These are phyloP conservation scores for Chaetomiaceae sp. DNA, from an alignment of 2,329 filamentous ascomycete species.

Conservation along the genomic window DNA sequence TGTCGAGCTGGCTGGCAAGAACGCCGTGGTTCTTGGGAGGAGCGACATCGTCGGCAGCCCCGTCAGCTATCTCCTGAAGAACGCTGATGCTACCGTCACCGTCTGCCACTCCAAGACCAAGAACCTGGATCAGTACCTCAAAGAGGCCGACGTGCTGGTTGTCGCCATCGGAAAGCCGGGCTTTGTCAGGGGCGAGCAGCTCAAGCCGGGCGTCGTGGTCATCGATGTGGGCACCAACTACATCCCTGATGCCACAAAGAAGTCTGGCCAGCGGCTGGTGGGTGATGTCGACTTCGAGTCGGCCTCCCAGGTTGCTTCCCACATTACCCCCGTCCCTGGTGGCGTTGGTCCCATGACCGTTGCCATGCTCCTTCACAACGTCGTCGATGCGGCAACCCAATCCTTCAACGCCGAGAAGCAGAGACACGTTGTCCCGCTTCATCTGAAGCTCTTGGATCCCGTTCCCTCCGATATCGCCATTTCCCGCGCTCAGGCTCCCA, in stretches of 20 bases:
- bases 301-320: constrained; percentile 77
- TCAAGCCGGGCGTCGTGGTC: constrained; percentile 91
- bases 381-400: constrained; percentile 75
- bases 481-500: constrained; percentile 84
- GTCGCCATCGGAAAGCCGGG: constrained; percentile 83
- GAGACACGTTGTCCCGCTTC: constrained; percentile 74
- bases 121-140: constrained; percentile 67
- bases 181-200: constrained; percentile 91
- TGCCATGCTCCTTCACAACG: constrained; percentile 95
- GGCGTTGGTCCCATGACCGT: constrained; percentile 99
- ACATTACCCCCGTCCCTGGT: constrained; percentile 93
- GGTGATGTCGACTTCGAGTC: constrained; percentile 92
- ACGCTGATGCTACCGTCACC: constrained; percentile 94
- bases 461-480: constrained; percentile 96
- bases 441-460: constrained; percentile 69
- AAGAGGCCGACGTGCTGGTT: constrained; percentile 81
- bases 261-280: constrained; percentile 86
- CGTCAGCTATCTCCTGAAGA: constrained; percentile 91
- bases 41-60: constrained; percentile 98
- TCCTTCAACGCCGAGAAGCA: constrained; percentile 81
- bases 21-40: constrained; percentile 87
- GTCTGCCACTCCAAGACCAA: constrained; percentile 89
- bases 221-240: constrained; percentile 98
- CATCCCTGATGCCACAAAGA: constrained; percentile 81
- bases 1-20: constrained; percentile 80